Percentiles rank a stretch among this genome's conserved stretches.
Conservation (phyloP, 768 basidiomycete genomes). For the Leccinum imitatum region DNA sequence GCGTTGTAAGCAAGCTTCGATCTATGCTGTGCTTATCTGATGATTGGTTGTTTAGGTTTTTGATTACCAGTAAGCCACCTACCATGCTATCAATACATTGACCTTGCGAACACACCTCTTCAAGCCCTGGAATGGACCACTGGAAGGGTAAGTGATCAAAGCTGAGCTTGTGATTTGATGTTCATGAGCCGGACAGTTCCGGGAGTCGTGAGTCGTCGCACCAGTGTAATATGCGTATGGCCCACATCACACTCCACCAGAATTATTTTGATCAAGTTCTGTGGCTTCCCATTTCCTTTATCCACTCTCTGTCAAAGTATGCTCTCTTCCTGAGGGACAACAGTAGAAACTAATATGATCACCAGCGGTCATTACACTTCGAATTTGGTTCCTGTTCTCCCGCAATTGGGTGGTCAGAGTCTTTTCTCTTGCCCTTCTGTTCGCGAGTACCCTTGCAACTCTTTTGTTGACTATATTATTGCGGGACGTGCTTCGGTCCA, state of each 20-base stretch:
- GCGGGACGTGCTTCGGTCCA: not conserved
- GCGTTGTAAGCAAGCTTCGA: not conserved
- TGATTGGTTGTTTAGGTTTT: not conserved
- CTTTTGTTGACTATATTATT: not conserved
- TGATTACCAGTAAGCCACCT: not conserved
- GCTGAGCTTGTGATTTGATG: not conserved
- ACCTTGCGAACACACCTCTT: not conserved
- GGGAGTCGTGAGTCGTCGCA: conserved; percentile 2
- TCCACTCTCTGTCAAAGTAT: conserved; percentile 11
- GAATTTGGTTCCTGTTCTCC: conserved; percentile 17
- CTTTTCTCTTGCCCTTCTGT: conserved; percentile 4
- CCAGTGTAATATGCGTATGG: not conserved
- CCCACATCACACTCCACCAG: not conserved
- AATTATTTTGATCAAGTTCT: not conserved
- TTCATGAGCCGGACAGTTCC: not conserved
- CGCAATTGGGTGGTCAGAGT: conserved; percentile 2
- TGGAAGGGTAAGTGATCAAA: not conserved
- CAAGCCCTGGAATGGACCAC: not conserved
- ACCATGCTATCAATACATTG: not conserved
- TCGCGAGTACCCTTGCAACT: not conserved
- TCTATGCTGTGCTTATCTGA: not conserved
- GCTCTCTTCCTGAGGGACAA: not conserved
- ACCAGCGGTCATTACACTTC: conserved; percentile 15
- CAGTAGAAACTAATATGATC: not conserved
- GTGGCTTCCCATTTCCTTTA: conserved; percentile 6